Base-by-base conservation (phyloP, 495 filamentous ascomycete genomes). In the Xylaria grammica region DNA sequence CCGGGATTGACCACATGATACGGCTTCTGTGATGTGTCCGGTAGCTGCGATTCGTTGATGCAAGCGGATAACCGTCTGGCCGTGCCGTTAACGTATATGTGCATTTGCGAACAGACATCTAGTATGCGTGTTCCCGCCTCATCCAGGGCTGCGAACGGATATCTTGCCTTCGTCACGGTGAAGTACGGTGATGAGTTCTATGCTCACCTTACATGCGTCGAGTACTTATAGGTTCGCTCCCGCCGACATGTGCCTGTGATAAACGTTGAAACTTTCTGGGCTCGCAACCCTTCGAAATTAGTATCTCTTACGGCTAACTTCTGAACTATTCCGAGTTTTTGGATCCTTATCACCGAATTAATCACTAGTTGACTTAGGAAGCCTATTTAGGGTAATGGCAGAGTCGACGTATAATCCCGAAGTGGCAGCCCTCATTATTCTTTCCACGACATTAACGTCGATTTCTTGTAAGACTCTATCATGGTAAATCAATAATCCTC, bases 371-470 rank as follows among this genome's bases (percentile, higher is more conserved):
- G n/a, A 24, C 6, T 48, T 48, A 2, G 29, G 3, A 46, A 19
- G 13, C n/a, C 17, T 27, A 11, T 48, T 19, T 26, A 11, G 10
- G 10, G 27, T n/a, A 20, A 59, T 59, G 56, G 56, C 42, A 17
- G 56, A 19, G 7, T 48, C 56, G 19, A 8, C 34, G 8, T 46
- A 59, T 36, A 59, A 48, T 19, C 29, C 56, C 4, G 27, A 59
- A 13, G 40, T 59, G n/a, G 42, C 34, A 36, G 56, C 56, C 11
- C 36, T 59, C 19, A 17, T 71, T 20, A 52, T 32, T 1, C 32
- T 71, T 11, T 65, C 69, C 2, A 69, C 67, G 6, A 51, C 59
- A 2, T 62, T 71, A 38, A 69, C 69, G 20, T 51, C 60, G n/a
- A 62, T 71, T 1, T 65, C 69, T 9, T 26, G 69, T 71, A 67